A percentile compares a stretch with the other conserved stretches of the same genome.
phyloP scores from a whole-genome alignment of 768 basidiomycete genomes.

The Pholiota conissans region DNA sequence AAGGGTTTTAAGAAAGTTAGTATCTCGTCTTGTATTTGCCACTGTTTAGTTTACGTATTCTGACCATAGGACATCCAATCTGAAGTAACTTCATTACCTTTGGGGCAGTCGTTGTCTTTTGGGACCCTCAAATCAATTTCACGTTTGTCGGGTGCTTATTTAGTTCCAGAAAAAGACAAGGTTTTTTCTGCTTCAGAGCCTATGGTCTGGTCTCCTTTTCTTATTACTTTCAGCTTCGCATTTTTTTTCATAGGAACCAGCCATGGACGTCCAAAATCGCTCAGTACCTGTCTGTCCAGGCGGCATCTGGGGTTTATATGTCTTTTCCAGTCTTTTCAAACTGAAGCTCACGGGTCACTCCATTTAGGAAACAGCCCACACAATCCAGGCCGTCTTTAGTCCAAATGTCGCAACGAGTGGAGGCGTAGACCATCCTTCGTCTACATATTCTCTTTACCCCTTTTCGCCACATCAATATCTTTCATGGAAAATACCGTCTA shows the following conservation, averaged over 20 bases:
- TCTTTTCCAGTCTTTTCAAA: neutral
- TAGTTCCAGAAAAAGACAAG: constrained; percentile 47
- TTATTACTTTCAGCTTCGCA: constrained; percentile 8
- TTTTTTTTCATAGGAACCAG: constrained; percentile 40
- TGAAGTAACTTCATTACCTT: constrained; percentile 24
- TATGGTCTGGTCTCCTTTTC: neutral
- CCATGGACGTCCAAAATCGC: constrained; percentile 40
- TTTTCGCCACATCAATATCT: constrained; percentile 52
- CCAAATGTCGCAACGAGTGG: neutral
- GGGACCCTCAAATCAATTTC: constrained; percentile 54
- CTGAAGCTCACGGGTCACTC: neutral
- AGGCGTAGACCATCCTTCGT: constrained; percentile 16
- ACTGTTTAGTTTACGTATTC: neutral
- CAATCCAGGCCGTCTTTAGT: neutral
- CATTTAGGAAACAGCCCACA: neutral
- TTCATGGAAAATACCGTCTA: constrained; percentile 45
- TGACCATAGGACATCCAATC: constrained; percentile 38
- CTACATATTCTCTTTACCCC: constrained; percentile 66
- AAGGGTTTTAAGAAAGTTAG: constrained; percentile 49
- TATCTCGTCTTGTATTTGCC: neutral
- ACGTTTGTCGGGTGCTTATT: constrained; percentile 62
- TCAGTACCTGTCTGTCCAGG: constrained; percentile 52
- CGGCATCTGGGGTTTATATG: constrained; percentile 49
- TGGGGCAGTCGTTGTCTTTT: constrained; percentile 38
- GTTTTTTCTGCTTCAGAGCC: constrained; percentile 38